Base-by-base conservation (phyloP, 306 rosid genomes). In the Corylus heterophylla region DNA sequence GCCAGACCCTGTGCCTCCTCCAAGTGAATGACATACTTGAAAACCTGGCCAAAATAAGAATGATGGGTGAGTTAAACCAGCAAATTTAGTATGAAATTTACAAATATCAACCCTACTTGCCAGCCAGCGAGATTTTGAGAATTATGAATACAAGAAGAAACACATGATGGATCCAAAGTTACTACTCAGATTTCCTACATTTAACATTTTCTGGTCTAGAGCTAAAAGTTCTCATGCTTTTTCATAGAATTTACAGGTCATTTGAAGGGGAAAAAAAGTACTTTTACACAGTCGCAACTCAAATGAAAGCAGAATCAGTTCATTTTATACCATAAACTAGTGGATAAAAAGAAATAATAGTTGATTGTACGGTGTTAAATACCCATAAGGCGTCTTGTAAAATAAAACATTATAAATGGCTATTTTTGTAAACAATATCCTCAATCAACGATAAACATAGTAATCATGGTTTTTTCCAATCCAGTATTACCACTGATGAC, bases 1-100 rank as follows among this genome's bases (percentile, higher is more conserved):
- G 70, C 98, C 98, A 54, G 98, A 93, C 67, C 97, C 98, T 0
- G 98, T 93, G 59, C 98, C 98, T 82, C 98, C 98, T 77, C 98
- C 98, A 70, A 93, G 97, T 5, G 98, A 93, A 84, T 93, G 98
- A 76, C 98, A 93, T 74, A 93, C 98, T 89, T 93, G 98, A 74
- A 93, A 93, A 83, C 98, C 98, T 93, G 89, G 9, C 54, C 62
- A 74, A 58, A 63, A 82, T 39, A 39, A 62, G 67, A 39, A 75
- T 76, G 56, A 59, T 10, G 55, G 13, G 1, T 52, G 8, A 14
- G 52, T 54, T 76, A 8, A 22, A 74, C 61, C 63, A 76, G 50
- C 44, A 69, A 64, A 58, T 59, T 47, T 13, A 77, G 17, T 35
- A 59, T 6, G 13, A 42, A 70, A 59, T 2, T 31, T 2, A 12